phyloP scores from a whole-genome alignment of 2,329 filamentous ascomycete species.

The Fusarium denticulatum region DNA sequence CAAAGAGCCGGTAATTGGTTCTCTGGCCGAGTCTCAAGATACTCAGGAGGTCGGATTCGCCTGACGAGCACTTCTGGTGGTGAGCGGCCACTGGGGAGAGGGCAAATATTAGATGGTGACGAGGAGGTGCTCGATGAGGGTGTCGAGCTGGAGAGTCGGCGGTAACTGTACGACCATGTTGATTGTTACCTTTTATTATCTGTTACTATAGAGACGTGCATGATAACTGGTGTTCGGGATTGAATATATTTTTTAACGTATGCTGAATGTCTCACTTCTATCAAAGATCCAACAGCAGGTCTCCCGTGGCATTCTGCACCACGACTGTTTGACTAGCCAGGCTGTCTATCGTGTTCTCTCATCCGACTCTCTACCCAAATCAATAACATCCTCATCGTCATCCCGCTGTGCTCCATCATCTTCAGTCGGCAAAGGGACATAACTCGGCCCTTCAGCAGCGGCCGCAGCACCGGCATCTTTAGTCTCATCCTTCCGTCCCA shows the following conservation, averaged over 20 bases:
- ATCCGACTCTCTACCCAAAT: slow-evolving; percentile 45
- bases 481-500: slow-evolving; percentile 73
- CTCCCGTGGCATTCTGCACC: background rate
- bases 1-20: slow-evolving; percentile 66
- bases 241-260: slow-evolving; percentile 17
- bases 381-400: slow-evolving; percentile 50
- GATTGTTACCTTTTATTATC: background rate
- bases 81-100: slow-evolving; percentile 54
- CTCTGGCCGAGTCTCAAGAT: slow-evolving; percentile 61
- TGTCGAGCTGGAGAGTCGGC: slow-evolving; percentile 56
- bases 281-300: background rate
- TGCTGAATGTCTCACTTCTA: background rate
- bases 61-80: slow-evolving; percentile 56
- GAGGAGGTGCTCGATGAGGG: slow-evolving; percentile 54
- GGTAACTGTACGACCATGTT: slow-evolving; percentile 21
- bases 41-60: slow-evolving; percentile 67
- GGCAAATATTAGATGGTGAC: slow-evolving; percentile 55
- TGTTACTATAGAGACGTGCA: slow-evolving; percentile 29
- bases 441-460: slow-evolving; percentile 41
- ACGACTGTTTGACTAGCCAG: background rate
- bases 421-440: slow-evolving; percentile 44
- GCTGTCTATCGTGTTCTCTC: slow-evolving; percentile 26
- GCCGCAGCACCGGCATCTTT: slow-evolving; percentile 36
- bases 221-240: slow-evolving; percentile 37
- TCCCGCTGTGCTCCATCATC: slow-evolving; percentile 36